Conservation (phyloP, 1,284 basidiomycete genomes). For the Malassezia furfur region DNA sequence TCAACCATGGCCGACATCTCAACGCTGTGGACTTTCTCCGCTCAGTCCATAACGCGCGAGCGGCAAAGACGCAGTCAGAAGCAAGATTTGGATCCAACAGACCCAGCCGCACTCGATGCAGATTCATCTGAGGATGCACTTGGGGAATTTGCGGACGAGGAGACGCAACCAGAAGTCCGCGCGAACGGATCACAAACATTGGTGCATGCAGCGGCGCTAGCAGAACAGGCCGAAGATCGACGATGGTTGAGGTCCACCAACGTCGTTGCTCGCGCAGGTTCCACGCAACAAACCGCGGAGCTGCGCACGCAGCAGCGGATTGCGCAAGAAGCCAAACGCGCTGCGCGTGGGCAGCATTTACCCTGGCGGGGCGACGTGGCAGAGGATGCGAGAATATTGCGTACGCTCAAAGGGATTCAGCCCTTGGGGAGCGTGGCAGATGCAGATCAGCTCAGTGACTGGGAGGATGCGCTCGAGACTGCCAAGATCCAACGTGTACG, state of each 20-base stretch:
- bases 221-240: conserved; percentile 12
- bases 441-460: conserved; percentile 39
- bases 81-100: background rate
- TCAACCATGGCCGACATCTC: background rate
- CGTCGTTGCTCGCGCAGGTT: conserved; percentile 18
- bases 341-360: conserved; percentile 30
- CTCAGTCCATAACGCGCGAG: conserved; percentile 13
- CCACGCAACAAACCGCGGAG: conserved; percentile 16
- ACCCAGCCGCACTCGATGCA: background rate
- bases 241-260: conserved; percentile 17
- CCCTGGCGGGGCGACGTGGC: conserved; percentile 22
- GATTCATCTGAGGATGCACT: conserved; percentile 8
- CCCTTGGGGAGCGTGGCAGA: conserved; percentile 31
- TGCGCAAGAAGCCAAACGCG: conserved; percentile 12
- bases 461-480: conserved; percentile 33
- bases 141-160: conserved; percentile 3
- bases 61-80: background rate
- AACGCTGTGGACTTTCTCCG: conserved; percentile 14
- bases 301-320: conserved; percentile 9
- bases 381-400: conserved; percentile 29
- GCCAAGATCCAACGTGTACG: conserved; percentile 30
- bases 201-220: background rate
- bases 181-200: background rate
- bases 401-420: conserved; percentile 32
- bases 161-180: background rate